Evolutionary conservation across 257 asterid genomes (phyloP).

Genomic region (Solanum chaucha): DNA sequence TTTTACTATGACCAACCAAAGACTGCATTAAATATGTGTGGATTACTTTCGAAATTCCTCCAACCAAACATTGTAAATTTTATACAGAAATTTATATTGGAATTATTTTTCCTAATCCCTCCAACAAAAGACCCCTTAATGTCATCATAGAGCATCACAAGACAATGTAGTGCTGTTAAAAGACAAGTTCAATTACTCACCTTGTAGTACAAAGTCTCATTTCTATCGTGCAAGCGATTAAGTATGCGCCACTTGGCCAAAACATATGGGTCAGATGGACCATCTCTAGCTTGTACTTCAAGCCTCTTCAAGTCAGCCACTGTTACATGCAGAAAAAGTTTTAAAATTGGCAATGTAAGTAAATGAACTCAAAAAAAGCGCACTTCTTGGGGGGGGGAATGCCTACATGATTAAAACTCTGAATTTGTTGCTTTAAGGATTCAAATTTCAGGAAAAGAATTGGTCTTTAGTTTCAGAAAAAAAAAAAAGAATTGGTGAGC

Average conservation of each 20-base stretch:
- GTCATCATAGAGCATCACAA: not conserved
- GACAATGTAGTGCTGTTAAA: not conserved
- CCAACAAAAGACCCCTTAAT: not conserved
- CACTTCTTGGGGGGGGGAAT: not conserved
- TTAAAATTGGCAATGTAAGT: slow-evolving; percentile 2
- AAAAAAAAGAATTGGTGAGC: not conserved
- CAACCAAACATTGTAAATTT: not conserved
- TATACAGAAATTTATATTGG: not conserved
- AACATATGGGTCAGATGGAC: slow-evolving; percentile 89
- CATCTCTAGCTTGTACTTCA: slow-evolving; percentile 89
- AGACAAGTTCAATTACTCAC: slow-evolving; percentile 22
- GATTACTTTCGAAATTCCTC: not conserved
- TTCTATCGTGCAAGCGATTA: slow-evolving; percentile 93
- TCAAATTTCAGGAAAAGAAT: not conserved
- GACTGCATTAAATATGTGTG: not conserved
- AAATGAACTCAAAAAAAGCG: not conserved
- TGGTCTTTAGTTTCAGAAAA: not conserved
- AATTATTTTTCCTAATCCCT: not conserved
- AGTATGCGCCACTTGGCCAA: slow-evolving; percentile 98
- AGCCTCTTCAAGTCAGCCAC: slow-evolving; percentile 95
- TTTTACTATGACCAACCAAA: not conserved
- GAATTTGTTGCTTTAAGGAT: not conserved
- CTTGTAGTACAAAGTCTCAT: slow-evolving; percentile 98
- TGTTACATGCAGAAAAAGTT: slow-evolving; percentile 19
- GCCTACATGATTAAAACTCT: not conserved